phyloP scores from a whole-genome alignment of 176 grass and related monocot genomes.

The Avena atlantica region DNA sequence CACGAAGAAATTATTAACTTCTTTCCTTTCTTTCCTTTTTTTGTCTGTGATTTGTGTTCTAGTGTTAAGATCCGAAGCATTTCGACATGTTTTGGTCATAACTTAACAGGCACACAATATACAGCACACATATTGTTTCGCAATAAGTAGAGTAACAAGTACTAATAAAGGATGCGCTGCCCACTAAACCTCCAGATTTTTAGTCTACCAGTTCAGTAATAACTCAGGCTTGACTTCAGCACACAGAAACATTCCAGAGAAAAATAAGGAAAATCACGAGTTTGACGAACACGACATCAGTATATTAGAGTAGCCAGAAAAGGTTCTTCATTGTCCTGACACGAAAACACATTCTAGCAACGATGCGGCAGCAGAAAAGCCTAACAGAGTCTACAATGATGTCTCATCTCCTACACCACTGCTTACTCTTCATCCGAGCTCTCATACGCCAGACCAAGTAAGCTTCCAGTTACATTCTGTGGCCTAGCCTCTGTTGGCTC shows the following conservation, averaged over 20 bases:
- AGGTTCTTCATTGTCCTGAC: constrained; percentile 10
- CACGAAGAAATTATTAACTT: neutral
- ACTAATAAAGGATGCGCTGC: neutral
- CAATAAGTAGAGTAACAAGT: neutral
- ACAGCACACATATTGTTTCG: neutral
- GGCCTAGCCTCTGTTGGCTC: constrained; percentile 30
- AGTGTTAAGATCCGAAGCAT: neutral
- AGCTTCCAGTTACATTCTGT: constrained; percentile 51
- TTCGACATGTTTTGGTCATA: neutral
- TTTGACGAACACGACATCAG: neutral
- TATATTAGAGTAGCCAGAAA: neutral
- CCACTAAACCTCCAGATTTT: neutral
- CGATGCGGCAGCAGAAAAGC: neutral
- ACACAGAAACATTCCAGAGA: neutral
- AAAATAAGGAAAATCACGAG: too few species aligned
- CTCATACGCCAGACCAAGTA: constrained; percentile 84
- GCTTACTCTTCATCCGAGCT: constrained; percentile 76
- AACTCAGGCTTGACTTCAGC: neutral
- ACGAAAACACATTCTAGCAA: constrained; percentile 34
- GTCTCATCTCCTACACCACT: neutral
- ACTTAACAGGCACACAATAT: neutral
- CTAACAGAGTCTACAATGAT: constrained; percentile 50
- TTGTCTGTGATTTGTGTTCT: neutral
- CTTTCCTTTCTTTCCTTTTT: too few species aligned
- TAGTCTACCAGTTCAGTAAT: neutral